phyloP scores from a whole-genome alignment of 2,329 filamentous ascomycete genomes.

The Tolypocladium album region DNA sequence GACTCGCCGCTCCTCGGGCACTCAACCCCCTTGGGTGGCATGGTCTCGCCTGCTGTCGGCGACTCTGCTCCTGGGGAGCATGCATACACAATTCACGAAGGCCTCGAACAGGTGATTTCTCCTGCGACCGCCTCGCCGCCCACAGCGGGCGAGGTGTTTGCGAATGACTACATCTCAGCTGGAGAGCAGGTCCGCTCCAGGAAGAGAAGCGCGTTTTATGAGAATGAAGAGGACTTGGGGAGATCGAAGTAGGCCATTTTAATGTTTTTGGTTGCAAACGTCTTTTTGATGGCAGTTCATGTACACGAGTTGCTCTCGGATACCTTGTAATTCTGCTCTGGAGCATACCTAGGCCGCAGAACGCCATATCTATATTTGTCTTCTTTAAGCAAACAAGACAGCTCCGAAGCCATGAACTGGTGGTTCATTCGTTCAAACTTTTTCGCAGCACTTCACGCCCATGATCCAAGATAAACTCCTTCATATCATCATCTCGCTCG shows the following conservation, averaged over 20 bases:
- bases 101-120: neutral
- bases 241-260: neutral
- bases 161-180: slow-evolving; percentile 17
- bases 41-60: neutral
- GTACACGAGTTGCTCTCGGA: neutral
- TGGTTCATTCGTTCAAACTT: neutral
- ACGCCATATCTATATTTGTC: neutral
- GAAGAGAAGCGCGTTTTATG: slow-evolving; percentile 30
- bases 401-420: neutral
- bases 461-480: neutral
- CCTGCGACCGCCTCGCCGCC: slow-evolving; percentile 16
- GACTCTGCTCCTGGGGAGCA: neutral
- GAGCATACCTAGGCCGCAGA: neutral
- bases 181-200: slow-evolving; percentile 13
- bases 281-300: neutral
- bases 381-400: neutral
- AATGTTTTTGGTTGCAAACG: neutral
- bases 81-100: neutral
- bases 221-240: slow-evolving; percentile 28
- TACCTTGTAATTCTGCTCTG: neutral
- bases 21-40: neutral
- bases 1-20: slow-evolving; percentile 3
- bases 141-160: slow-evolving; percentile 12
- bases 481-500: neutral
- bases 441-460: neutral